Percentiles rank a stretch among this genome's conserved stretches.
Evolutionary conservation across 257 asterid genomes (phyloP).

Genomic region (Ophiorrhiza pumila): DNA sequence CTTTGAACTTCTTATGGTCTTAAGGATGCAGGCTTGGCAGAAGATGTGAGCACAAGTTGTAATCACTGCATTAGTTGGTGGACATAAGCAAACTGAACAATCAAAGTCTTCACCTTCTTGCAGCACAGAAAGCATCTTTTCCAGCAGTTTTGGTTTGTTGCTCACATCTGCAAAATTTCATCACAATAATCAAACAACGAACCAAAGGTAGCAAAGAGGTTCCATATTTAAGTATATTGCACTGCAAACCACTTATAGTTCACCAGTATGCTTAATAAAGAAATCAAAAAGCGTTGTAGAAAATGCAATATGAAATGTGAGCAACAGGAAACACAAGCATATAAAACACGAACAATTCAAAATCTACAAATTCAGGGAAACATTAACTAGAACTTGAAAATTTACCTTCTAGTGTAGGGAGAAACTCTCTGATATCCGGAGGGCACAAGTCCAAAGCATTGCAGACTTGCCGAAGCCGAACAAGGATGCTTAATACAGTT

Average conservation of each 20-base stretch:
- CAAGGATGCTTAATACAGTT: constrained; percentile 62
- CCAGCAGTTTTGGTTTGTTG: too few relatives aligned
- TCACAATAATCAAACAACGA: neutral
- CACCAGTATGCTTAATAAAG: neutral
- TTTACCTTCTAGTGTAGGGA: constrained; percentile 78
- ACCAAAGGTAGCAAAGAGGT: neutral
- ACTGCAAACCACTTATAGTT: neutral
- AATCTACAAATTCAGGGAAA: constrained; percentile 48
- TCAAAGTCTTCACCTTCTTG: too few relatives aligned
- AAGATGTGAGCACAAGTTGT: constrained; percentile 73
- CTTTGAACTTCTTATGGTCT: constrained; percentile 54
- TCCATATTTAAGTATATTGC: neutral
- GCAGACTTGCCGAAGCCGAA: constrained; percentile 82
- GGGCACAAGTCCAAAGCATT: constrained; percentile 48
- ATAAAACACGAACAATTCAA: constrained; percentile 13
- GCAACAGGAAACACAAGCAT: too few relatives aligned
- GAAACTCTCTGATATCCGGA: constrained; percentile 39
- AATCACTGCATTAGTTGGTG: constrained; percentile 54
- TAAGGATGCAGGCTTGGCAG: constrained; percentile 66
- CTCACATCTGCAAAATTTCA: constrained; percentile 30
- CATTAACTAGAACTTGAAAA: neutral
- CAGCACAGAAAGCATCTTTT: too few relatives aligned
- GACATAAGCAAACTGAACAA: constrained; percentile 29
- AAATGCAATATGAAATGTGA: constrained; percentile 59
- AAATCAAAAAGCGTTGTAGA: constrained; percentile 31